phyloP scores from a whole-genome alignment of 2,329 filamentous ascomycete genomes.

The Scedosporium apiospermum region DNA sequence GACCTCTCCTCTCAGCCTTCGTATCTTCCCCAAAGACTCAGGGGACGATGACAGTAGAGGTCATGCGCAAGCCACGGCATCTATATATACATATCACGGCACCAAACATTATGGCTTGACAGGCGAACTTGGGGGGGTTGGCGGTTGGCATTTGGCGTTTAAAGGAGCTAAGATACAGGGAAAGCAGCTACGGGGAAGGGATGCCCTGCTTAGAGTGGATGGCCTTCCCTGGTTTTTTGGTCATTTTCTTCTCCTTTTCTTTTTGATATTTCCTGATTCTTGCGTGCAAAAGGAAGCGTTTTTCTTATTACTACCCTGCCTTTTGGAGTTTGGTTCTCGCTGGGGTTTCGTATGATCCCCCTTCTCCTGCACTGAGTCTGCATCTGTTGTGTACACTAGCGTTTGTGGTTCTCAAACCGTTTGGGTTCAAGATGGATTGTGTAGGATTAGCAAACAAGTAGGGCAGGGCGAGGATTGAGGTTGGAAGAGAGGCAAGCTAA shows the following conservation, averaged over 20 bases:
- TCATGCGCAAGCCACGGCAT: not conserved
- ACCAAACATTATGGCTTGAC: not conserved
- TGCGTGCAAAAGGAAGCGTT: no score
- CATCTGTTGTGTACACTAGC: no score
- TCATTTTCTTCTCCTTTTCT: conserved; percentile 2
- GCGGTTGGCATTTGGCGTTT: not conserved
- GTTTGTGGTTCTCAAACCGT: no score
- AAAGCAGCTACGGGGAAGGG: not conserved
- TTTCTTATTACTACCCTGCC: no score
- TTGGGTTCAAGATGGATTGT: no score
- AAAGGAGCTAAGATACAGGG: conserved; percentile 5
- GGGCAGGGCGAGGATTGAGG: no score
- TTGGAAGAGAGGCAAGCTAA: no score
- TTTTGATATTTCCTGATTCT: not conserved
- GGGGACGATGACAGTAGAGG: not conserved
- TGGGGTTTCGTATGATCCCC: no score
- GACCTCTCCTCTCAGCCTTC: not conserved
- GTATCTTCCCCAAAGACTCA: not conserved
- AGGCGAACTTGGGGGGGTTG: not conserved
- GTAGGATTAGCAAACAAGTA: no score
- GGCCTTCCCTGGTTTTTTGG: not conserved
- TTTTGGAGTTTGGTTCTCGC: no score
- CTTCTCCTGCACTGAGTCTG: not conserved
- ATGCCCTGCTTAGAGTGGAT: not conserved
- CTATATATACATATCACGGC: not conserved